Evolutionary conservation across 2,329 filamentous ascomycete species (phyloP).

Genomic region (Sporothrix curviconia): DNA sequence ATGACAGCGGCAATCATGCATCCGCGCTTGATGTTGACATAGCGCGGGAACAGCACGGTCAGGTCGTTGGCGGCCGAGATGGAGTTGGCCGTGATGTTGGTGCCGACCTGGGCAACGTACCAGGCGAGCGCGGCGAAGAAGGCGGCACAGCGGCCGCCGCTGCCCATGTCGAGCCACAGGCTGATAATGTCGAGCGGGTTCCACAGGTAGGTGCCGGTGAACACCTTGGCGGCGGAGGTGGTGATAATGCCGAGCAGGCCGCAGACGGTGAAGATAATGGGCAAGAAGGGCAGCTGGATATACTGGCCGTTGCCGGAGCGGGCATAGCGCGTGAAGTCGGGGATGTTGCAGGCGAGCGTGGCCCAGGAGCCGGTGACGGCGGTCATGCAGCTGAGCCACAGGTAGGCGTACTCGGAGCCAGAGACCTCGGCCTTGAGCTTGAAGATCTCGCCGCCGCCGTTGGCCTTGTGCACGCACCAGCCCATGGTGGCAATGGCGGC

Average conservation of each 20-base stretch:
- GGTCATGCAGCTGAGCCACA: slow-evolving; percentile 39
- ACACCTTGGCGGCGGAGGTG: slow-evolving; percentile 46
- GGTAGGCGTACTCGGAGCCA: slow-evolving; percentile 40
- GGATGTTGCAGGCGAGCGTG: slow-evolving; percentile 41
- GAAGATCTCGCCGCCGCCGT: slow-evolving; percentile 40
- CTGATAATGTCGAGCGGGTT: slow-evolving; percentile 41
- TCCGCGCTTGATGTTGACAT: slow-evolving; percentile 49
- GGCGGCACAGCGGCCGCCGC: slow-evolving; percentile 36
- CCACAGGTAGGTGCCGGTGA: slow-evolving; percentile 46
- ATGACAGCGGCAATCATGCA: slow-evolving; percentile 51
- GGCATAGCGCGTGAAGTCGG: slow-evolving; percentile 48
- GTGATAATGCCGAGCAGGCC: slow-evolving; percentile 51
- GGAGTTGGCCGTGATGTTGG: slow-evolving; percentile 51
- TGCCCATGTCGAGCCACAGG: slow-evolving; percentile 38
- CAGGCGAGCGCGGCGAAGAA: slow-evolving; percentile 46
- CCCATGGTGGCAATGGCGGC: slow-evolving; percentile 56
- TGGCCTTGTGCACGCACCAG: slow-evolving; percentile 54
- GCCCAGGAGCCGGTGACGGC: slow-evolving; percentile 38
- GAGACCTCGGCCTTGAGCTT: slow-evolving; percentile 25
- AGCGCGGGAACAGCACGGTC: slow-evolving; percentile 46
- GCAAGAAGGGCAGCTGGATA: slow-evolving; percentile 38
- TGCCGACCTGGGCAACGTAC: slow-evolving; percentile 49
- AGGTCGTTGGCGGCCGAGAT: slow-evolving; percentile 50
- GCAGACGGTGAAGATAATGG: slow-evolving; percentile 41
- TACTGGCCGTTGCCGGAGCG: slow-evolving; percentile 31